A percentile compares a stretch with the other conserved stretches of the same genome.
Conservation (phyloP, 2,329 filamentous ascomycete genomes). For the Diaporthe vaccinii region DNA sequence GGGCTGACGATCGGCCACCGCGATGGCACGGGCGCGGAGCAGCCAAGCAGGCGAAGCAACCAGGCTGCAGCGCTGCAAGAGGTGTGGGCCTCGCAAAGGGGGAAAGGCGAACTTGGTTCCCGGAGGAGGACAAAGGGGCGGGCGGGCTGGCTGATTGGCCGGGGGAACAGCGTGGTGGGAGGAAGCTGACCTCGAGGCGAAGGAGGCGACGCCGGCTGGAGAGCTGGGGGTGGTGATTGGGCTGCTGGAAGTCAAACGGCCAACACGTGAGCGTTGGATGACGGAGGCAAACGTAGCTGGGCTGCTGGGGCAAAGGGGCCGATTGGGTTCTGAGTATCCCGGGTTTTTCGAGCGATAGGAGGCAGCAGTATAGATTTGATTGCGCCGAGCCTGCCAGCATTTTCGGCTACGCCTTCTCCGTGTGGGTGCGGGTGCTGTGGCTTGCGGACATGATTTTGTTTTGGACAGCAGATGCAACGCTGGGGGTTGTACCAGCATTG, state of each 20-base stretch:
- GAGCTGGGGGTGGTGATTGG: neutral
- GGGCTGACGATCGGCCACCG: conserved; percentile 35
- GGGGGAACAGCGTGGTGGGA: neutral
- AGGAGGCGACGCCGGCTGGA: conserved; percentile 15
- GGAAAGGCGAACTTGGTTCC: neutral
- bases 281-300: neutral
- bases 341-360: neutral
- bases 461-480: conserved; percentile 1
- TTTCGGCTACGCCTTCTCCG: conserved; percentile 23
- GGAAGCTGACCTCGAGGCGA: conserved; percentile 5
- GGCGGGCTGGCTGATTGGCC: conserved; percentile 4
- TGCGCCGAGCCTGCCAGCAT: conserved; percentile 1
- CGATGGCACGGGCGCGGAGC: conserved; percentile 25
- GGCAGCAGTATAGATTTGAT: conserved; percentile 25
- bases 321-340: conserved; percentile 11
- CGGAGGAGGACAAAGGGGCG: neutral
- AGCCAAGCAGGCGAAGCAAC: conserved; percentile 17
- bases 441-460: neutral
- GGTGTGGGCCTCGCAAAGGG: conserved; percentile 7
- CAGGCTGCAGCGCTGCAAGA: conserved; percentile 20
- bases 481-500: neutral
- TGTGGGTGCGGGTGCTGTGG: conserved; percentile 5
- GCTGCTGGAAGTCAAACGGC: neutral
- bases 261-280: conserved; percentile 21
- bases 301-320: conserved; percentile 6